Evolutionary conservation across 75 land plant genomes (phyloP), one percentile per base, ranked within the genome.

Genomic region (Selaginella moellendorffii): DNA sequence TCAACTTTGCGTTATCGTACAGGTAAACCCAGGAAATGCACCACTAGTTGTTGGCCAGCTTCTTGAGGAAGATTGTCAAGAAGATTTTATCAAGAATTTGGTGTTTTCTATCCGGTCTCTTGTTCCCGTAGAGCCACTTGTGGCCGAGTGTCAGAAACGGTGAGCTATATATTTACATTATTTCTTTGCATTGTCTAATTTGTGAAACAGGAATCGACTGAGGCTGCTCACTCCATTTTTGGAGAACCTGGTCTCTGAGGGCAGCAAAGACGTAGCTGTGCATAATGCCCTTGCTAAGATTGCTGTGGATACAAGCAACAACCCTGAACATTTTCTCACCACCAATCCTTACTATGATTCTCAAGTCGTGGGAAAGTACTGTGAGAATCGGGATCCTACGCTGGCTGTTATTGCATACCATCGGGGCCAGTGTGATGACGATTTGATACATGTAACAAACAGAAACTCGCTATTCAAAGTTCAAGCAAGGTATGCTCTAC

Each of bases 231-330:
- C 96, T 21, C 98, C 88, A 72, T 93, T 93, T 67, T 76, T 93
- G 65, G 98, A 88, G 74, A 96, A 93, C 79, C 85, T 93, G 29
- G 96, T 93, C 31, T 88, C 87, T 64, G 98, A 93, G 56, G 96
- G 98, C 54, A 93, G 98, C 68, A 89, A 88, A 73, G 98, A 93
- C 80, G 96, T 88, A 52, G 96, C 85, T 79, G 98, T 93, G 31
- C 98, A 93, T 74, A 88, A 88, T 82, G 96, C 96, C 29, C 66
- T 93, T 54, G 98, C 90, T 36, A 93, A 93, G 74, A 93, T 93
- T 18, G 88, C 85, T 28, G 83, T 93, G 25, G 98, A 93, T 24
- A 88, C 96, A 71, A 83, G 83, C 77, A 88, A 88, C 70, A 93
- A 93, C 65, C 90, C 96, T 24, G 98, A 93, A 72, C 98, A 93